These are phyloP conservation scores for Naganishia randhawae DNA, from an alignment of 768 basidiomycete genomes.

Conservation along the genomic window DNA sequence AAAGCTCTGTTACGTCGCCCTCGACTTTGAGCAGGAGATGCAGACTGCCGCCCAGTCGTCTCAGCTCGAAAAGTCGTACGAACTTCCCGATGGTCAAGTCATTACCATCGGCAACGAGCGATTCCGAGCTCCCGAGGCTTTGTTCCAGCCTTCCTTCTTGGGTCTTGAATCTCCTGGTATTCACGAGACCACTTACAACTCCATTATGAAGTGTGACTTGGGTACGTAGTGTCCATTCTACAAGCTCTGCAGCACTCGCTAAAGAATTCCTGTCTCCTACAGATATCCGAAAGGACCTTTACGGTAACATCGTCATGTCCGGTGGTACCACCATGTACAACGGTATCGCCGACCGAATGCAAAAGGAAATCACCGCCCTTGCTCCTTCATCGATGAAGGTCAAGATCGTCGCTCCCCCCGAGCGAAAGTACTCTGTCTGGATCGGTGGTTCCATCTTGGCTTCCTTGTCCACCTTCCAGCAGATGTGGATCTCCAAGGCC, in stretches of 20 bases:
- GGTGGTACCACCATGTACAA: conserved; percentile 95
- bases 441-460: conserved; percentile 63
- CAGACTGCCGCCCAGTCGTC: conserved; percentile 85
- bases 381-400: conserved; percentile 89
- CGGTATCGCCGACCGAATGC: conserved; percentile 92
- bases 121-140: conserved; percentile 62
- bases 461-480: conserved; percentile 91
- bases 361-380: conserved; percentile 82
- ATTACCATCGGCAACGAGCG: conserved; percentile 93
- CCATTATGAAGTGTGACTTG: conserved; percentile 55
- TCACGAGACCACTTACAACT: conserved; percentile 85
- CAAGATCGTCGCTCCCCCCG: conserved; percentile 89
- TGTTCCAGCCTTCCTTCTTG: conserved; percentile 72
- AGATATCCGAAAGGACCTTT: conserved; percentile 69
- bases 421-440: conserved; percentile 95
- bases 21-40: conserved; percentile 90
- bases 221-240: conserved; percentile 4
- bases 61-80: conserved; percentile 86
- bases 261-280: conserved; percentile 46
- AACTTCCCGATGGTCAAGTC: conserved; percentile 87
- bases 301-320: conserved; percentile 79
- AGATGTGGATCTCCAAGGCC: conserved; percentile 68
- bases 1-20: conserved; percentile 91
- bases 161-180: conserved; percentile 81
- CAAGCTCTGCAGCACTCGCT: neutral